Evolutionary conservation across 345 rosid species (phyloP).

Genomic region (Murraya koenigii): DNA sequence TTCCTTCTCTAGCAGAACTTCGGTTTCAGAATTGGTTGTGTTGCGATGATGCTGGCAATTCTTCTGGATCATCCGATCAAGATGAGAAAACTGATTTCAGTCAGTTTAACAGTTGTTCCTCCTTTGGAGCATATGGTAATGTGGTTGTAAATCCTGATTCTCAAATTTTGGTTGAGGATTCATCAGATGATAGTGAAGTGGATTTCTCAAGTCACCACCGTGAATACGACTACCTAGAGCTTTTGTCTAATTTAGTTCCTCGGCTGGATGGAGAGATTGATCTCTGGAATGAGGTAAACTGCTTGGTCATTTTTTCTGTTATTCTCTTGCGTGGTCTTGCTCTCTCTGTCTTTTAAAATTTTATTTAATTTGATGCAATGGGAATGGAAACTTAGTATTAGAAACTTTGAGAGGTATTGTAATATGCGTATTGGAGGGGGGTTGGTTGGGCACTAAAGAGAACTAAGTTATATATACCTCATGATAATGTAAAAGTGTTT

Average conservation of each 20-base stretch:
- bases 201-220: slow-evolving; percentile 50
- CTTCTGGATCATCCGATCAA: slow-evolving; percentile 33
- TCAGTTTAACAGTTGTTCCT: slow-evolving; percentile 23
- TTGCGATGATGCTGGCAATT: slow-evolving; percentile 46
- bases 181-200: slow-evolving; percentile 61
- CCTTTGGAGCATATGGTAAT: slow-evolving; percentile 23
- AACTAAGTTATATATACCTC: background rate
- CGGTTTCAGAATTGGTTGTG: slow-evolving; percentile 73
- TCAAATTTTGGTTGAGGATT: slow-evolving; percentile 36
- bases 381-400: background rate
- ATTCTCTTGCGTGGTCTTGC: background rate
- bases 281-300: slow-evolving; percentile 54
- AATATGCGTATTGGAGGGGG: background rate
- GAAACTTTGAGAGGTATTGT: background rate
- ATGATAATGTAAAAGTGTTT: background rate
- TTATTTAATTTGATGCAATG: background rate
- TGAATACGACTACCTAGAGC: slow-evolving; percentile 39
- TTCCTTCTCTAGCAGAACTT: slow-evolving; percentile 61
- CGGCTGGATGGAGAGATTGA: slow-evolving; percentile 38
- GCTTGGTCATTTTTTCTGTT: background rate
- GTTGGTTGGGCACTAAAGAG: background rate
- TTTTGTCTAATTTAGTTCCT: slow-evolving; percentile 27
- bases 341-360: background rate
- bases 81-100: slow-evolving; percentile 29
- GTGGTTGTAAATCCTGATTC: slow-evolving; percentile 24